A percentile compares a stretch with the other conserved stretches of the same genome.
phyloP scores from a whole-genome alignment of 495 filamentous ascomycete genomes.

The Poronia punctata region DNA sequence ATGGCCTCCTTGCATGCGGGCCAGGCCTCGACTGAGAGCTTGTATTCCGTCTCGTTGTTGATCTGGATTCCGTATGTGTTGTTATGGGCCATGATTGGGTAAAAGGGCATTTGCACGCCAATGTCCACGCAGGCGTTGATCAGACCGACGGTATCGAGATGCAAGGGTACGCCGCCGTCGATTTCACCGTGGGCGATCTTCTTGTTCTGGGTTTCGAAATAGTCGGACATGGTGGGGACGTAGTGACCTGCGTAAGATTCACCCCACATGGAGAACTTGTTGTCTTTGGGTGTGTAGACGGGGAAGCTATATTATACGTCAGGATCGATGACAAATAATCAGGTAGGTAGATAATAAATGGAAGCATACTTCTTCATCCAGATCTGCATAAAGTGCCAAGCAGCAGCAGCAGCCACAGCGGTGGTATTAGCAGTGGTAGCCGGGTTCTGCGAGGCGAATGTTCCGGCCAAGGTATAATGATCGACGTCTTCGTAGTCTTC shows the following conservation, averaged over 20 bases:
- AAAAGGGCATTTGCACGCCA: conserved; percentile 55
- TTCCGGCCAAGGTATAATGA: conserved; percentile 46
- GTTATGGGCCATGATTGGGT: conserved; percentile 58
- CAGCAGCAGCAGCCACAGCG: conserved; percentile 46
- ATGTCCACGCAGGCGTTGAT: conserved; percentile 70
- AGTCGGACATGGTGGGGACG: conserved; percentile 47
- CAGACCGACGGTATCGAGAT: conserved; percentile 48
- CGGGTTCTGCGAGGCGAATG: conserved; percentile 41
- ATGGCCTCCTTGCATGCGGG: conserved; percentile 40
- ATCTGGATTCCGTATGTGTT: conserved; percentile 69
- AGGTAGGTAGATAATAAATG: no score
- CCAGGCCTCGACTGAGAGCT: conserved; percentile 35
- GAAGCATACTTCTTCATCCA: conserved; percentile 55
- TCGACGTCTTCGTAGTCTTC: conserved; percentile 11
- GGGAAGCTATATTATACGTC: no score
- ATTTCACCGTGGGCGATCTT: conserved; percentile 37
- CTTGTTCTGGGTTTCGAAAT: conserved; percentile 51
- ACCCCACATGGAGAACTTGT: conserved; percentile 50
- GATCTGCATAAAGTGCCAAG: conserved; percentile 61
- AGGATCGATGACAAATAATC: no score
- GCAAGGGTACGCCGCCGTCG: conserved; percentile 42
- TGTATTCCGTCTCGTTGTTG: conserved; percentile 41
- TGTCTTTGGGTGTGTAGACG: conserved; percentile 28
- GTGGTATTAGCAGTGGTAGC: conserved; percentile 51
- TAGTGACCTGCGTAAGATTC: conserved; percentile 51